Base-by-base conservation (phyloP, 129 eudicot species). In the Apium graveolens region DNA sequence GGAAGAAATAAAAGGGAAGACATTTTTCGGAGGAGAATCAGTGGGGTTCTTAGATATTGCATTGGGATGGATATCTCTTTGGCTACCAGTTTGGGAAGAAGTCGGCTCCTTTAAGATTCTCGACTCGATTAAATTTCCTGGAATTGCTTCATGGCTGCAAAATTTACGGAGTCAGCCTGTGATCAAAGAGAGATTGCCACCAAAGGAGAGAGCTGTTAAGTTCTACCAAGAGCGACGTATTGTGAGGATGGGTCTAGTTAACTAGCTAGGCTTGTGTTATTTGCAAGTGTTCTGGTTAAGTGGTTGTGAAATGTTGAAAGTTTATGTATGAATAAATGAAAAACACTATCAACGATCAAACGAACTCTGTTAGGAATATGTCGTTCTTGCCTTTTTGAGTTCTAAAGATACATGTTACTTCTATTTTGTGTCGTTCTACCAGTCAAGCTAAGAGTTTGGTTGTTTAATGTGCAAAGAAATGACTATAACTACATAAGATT, bases 1-100 rank as follows among this genome's bases (percentile, higher is more conserved):
- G 66, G 32, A 57, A 29, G 68, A 60, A 60, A 26, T 60, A 10
- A 70, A 76, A 24, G 83, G 83, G 1, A 85, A 75, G 31, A 74
- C 7, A 8, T 81, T 75, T 77, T 81, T 81, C n/a, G 88, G 85
- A 78, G 88, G 88, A 41, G 85, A 85, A 11, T 27, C 65, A 10
- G 1, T 60, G 5, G 68, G 68, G 68, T 60, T 21, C 1, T 60
- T 60, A 11, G 68, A 60, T n/a, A 11, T 78, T 16, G 78, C 74
- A 77, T 11, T 80, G 1, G 87, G 84, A 62, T 80, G 75, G 76
- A 29, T 79, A 29, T 39, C 76, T 21, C 63, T 79, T 14, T 43
- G 34, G 34, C 35, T 81, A 14, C 82, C 85, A 27, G 62, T 12
- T n/a, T 60, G 68, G 68, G 68, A 60, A 60, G 17, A 60, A 26